Evolutionary conservation across 345 rosid species (phyloP).

Genomic region (Balakata baccata): DNA sequence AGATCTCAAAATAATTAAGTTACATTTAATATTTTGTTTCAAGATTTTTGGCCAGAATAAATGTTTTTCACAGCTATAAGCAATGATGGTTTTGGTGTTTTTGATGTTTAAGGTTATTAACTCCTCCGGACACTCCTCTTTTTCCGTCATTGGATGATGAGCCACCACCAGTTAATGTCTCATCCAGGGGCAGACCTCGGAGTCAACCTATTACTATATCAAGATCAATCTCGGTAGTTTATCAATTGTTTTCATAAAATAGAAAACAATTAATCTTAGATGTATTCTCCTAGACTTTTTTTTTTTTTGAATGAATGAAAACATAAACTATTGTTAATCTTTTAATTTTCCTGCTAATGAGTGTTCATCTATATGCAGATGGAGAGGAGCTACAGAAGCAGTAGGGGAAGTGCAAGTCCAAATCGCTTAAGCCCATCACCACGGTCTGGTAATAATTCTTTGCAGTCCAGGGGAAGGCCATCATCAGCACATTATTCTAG

Average conservation of each 20-base stretch:
- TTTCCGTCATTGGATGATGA: slow-evolving; percentile 92
- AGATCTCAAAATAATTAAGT: neutral
- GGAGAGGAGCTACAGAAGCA: slow-evolving; percentile 89
- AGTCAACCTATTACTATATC: slow-evolving; percentile 89
- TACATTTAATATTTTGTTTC: neutral
- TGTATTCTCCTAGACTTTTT: neutral
- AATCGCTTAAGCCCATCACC: slow-evolving; percentile 92
- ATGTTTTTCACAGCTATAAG: slow-evolving; percentile 12
- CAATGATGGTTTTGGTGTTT: slow-evolving; percentile 34
- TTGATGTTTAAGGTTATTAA: slow-evolving; percentile 71
- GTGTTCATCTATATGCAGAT: slow-evolving; percentile 44
- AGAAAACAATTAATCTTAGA: neutral
- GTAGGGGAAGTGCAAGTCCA: slow-evolving; percentile 95
- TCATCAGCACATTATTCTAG: slow-evolving; percentile 73
- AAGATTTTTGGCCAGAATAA: slow-evolving; percentile 4
- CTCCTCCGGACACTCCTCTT: slow-evolving; percentile 98
- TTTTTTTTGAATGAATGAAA: too few relatives aligned
- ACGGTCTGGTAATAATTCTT: slow-evolving; percentile 54
- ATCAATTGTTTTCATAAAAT: slow-evolving; percentile 17
- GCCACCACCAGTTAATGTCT: slow-evolving; percentile 50
- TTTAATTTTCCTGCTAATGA: slow-evolving; percentile 7
- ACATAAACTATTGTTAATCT: neutral
- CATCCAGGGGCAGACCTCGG: slow-evolving; percentile 74
- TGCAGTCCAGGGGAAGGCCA: slow-evolving; percentile 78
- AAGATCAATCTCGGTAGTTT: slow-evolving; percentile 84